Conservation (phyloP, 2,329 filamentous ascomycete genomes). For the Microcera coccophila region DNA sequence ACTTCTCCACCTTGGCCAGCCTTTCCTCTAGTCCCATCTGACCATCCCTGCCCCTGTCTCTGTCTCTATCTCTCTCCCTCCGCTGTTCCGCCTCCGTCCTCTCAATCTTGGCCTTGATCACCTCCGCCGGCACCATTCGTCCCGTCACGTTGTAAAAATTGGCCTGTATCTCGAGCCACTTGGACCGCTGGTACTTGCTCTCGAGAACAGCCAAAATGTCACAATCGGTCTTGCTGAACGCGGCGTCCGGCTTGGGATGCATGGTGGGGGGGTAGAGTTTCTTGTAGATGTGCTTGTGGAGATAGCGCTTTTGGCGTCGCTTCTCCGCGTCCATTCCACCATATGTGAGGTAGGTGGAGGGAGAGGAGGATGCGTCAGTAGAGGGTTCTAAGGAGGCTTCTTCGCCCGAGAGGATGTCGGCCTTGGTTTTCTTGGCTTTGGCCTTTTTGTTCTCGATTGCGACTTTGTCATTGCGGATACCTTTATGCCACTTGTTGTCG, state of each 20-base stretch:
- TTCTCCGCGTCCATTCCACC: conserved; percentile 18
- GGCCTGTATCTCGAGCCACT: conserved; percentile 43
- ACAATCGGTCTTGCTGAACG: conserved; percentile 31
- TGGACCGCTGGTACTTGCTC: conserved; percentile 29
- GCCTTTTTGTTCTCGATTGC: conserved; percentile 19
- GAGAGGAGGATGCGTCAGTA: conserved; percentile 17
- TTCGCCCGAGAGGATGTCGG: conserved; percentile 23
- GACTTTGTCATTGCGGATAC: conserved; percentile 16
- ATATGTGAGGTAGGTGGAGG: conserved; percentile 8
- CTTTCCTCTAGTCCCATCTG: conserved; percentile 4
- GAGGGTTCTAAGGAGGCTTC: conserved; percentile 25
- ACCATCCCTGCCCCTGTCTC: conserved; percentile 1
- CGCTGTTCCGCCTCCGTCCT: conserved; percentile 20
- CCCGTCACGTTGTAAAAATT: conserved; percentile 43
- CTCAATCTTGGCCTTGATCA: conserved; percentile 36
- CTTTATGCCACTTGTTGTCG: conserved; percentile 17
- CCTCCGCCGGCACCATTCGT: conserved; percentile 36
- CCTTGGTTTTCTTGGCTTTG: conserved; percentile 3
- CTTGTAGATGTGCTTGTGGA: conserved; percentile 29
- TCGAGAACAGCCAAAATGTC: conserved; percentile 35
- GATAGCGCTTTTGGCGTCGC: conserved; percentile 27
- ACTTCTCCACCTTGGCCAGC: conserved; percentile 16
- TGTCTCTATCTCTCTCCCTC: not conserved
- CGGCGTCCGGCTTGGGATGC: conserved; percentile 18
- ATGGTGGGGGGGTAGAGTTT: conserved; percentile 29